Percentiles rank a stretch among this genome's conserved stretches.
phyloP scores from a whole-genome alignment of 805 yeast species.

The Ogataea nonfermentans region DNA sequence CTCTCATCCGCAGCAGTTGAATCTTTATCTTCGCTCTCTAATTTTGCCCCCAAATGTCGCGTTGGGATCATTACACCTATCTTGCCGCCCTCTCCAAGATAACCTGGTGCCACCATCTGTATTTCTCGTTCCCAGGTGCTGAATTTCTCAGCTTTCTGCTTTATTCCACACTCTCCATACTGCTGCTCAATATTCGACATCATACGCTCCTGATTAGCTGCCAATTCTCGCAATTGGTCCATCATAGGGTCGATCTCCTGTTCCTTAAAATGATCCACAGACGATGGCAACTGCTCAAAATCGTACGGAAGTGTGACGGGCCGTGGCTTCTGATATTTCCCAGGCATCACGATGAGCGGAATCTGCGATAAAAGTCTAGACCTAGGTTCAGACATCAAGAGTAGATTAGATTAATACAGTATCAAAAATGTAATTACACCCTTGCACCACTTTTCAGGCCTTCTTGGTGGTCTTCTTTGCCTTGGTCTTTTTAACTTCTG shows the following conservation, averaged over 20 bases:
- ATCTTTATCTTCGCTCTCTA: no score
- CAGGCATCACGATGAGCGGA: conserved; percentile 29
- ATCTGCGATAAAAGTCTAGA: conserved; percentile 28
- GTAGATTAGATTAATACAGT: background rate
- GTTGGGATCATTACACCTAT: conserved; percentile 29
- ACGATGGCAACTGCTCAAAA: conserved; percentile 15
- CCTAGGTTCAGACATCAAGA: conserved; percentile 8
- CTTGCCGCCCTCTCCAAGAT: conserved; percentile 24
- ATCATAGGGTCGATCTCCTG: conserved; percentile 4
- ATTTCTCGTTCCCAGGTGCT: conserved; percentile 25
- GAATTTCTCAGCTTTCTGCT: conserved; percentile 8
- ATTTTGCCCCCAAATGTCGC: background rate
- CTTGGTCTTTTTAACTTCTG: conserved; percentile 21
- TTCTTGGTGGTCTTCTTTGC: conserved; percentile 24
- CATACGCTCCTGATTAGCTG: conserved; percentile 3
- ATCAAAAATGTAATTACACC: background rate
- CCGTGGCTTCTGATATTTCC: conserved; percentile 22
- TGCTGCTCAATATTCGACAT: conserved; percentile 4
- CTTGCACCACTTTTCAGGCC: conserved; percentile 8
- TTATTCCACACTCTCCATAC: conserved; percentile 5
- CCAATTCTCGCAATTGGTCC: conserved; percentile 9
- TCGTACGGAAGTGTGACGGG: conserved; percentile 30
- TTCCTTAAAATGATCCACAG: conserved; percentile 10
- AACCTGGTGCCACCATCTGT: conserved; percentile 28
- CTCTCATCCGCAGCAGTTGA: no score